Conservation (phyloP, 495 filamentous ascomycete genomes). For the Neurospora sp. region DNA sequence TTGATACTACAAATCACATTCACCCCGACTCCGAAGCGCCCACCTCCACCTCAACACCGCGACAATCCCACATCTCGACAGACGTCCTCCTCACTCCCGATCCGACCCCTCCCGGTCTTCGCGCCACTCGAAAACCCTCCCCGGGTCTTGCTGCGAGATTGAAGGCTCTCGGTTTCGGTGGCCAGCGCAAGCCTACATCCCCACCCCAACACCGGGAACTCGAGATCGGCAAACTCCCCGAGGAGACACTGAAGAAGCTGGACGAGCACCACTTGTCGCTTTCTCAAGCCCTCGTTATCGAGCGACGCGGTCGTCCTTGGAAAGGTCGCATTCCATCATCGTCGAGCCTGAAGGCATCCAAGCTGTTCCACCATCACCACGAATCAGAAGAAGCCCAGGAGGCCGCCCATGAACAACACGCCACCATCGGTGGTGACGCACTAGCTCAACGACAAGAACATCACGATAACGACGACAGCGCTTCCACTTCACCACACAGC, state of each 20-base stretch:
- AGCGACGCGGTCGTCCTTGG: slow-evolving; percentile 56
- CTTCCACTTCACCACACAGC: slow-evolving; percentile 14
- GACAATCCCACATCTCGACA: slow-evolving; percentile 2
- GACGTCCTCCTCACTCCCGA: slow-evolving; percentile 7
- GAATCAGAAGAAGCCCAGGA: slow-evolving; percentile 11
- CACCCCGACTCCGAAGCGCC: too few relatives aligned
- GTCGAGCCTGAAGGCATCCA: slow-evolving; percentile 23
- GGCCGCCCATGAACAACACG: slow-evolving; percentile 1
- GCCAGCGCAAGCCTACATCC: slow-evolving; percentile 30
- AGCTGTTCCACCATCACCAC: slow-evolving; percentile 13
- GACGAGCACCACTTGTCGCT: slow-evolving; percentile 51
- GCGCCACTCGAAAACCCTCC: slow-evolving; percentile 46
- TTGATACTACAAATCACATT: background rate
- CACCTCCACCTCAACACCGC: background rate
- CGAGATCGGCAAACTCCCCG: slow-evolving; percentile 62
- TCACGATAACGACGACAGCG: background rate
- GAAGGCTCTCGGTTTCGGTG: slow-evolving; percentile 56
- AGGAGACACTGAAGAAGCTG: slow-evolving; percentile 60
- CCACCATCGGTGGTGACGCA: background rate
- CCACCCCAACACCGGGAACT: slow-evolving; percentile 25
- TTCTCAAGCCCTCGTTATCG: slow-evolving; percentile 41
- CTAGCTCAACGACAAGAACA: background rate
- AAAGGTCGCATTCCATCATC: slow-evolving; percentile 39
- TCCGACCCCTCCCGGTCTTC: slow-evolving; percentile 19
- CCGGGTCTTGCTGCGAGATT: slow-evolving; percentile 70